These are phyloP conservation scores for Yamadazyma atlantica DNA, from an alignment of 1,139 yeast species.

Conservation along the genomic window DNA sequence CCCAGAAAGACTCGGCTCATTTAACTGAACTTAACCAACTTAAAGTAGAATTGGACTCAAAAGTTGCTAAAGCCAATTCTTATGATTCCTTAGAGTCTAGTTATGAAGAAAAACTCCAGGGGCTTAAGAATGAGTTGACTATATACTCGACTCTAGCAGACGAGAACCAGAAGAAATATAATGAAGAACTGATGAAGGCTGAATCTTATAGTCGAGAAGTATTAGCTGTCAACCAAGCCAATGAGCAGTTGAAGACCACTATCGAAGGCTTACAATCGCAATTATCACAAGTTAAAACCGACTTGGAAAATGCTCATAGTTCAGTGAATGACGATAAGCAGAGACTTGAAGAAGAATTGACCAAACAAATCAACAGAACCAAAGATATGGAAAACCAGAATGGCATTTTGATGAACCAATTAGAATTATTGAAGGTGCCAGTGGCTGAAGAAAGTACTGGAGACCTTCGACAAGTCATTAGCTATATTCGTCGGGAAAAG, in stretches of 20 bases:
- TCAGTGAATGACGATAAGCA: constrained; percentile 22
- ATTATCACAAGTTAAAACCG: constrained; percentile 17
- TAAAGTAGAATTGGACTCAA: constrained; percentile 19
- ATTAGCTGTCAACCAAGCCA: constrained; percentile 43
- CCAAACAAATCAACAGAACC: constrained; percentile 42
- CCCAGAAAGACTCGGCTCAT: constrained; percentile 15
- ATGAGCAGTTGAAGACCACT: constrained; percentile 34
- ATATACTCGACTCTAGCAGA: constrained; percentile 50
- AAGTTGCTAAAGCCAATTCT: constrained; percentile 29
- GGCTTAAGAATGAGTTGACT: constrained; percentile 44
- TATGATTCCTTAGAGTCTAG: constrained; percentile 36
- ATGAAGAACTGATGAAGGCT: constrained; percentile 56
- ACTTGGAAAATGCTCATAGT: constrained; percentile 27
- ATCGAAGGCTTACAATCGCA: constrained; percentile 32
- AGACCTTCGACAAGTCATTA: constrained; percentile 51
- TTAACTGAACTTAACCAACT: constrained; percentile 21
- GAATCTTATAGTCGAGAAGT: constrained; percentile 52
- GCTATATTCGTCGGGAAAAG: constrained; percentile 71
- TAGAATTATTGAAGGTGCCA: constrained; percentile 46
- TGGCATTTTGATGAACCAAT: constrained; percentile 63
- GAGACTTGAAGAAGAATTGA: constrained; percentile 54
- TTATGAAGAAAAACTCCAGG: constrained; percentile 31
- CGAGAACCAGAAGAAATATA: constrained; percentile 55
- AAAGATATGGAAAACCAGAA: constrained; percentile 68
- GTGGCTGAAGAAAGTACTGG: constrained; percentile 23